Base-by-base conservation (phyloP, 768 basidiomycete species). In the Suillus ampliporus region DNA sequence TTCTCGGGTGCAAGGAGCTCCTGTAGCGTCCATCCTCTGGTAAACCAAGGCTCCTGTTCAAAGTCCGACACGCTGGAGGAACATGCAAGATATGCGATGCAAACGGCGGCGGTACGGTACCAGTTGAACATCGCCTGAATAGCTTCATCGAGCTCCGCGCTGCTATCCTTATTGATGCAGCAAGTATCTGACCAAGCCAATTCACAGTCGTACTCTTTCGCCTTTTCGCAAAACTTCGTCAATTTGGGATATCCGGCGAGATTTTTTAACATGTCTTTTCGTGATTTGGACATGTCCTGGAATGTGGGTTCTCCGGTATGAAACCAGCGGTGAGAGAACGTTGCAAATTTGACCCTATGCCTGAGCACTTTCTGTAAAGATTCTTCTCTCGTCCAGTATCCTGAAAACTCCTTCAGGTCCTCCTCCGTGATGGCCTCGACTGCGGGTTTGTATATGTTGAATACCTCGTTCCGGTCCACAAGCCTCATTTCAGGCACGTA, bases 91-190 rank as follows among this genome's bases (percentile, higher is more conserved):
- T 72, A 67, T 13, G 65, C 68, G 56, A 71, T 60, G 56, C 72
- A 74, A 11, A 74, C 58, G 6, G 65, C 44, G 19, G 73, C 64
- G 10, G 61, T 62, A 2, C 61, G 64, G 47, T 74, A 74, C 73
- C 72, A 74, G 13, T 61, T 44, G 54, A 71, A 74, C 73, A 74
- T 74, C 0, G 73, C 69, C 6, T 65, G 68, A 54, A 75, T 73
- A 40, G 72, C 70, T 43, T 73, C 74, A 26, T 72, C 70, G n/a
- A 74, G 61, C 50, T 74, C 73, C 11, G 71, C 65, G 31, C 74
- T 75, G 60, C 70, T 74, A 19, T 64, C 60, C 38, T 72, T 73
- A 56, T 68, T 60, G 58, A 67, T 64, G 48, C 67, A 68, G 23
- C 57, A 63, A 6, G 61, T 64, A 10, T 74, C 73, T 26, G 68